Percentiles rank a stretch among this genome's conserved stretches.
Conservation (phyloP, 352 stramenopile genomes). For the Pythium brachiatum region DNA sequence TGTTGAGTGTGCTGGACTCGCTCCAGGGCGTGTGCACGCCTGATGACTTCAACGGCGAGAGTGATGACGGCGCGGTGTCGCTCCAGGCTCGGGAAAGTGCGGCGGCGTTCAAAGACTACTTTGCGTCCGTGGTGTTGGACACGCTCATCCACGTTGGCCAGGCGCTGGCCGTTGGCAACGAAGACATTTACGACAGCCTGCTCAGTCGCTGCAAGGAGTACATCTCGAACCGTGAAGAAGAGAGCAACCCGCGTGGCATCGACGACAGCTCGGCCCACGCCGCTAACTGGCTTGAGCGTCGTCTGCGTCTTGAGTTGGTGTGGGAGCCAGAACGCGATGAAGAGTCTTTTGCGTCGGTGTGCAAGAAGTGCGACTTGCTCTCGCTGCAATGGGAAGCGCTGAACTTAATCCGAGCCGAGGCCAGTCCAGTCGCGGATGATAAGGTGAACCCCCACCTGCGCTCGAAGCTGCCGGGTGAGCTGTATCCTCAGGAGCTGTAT, state of each 20-base stretch:
- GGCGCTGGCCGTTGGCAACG: constrained; percentile 34
- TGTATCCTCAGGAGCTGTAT: constrained; percentile 61
- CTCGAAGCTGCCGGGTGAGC: constrained; percentile 50
- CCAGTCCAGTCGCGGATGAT: constrained; percentile 11
- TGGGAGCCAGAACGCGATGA: constrained; percentile 63
- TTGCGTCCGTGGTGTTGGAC: constrained; percentile 67
- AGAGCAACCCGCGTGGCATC: constrained; percentile 51
- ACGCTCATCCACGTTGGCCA: constrained; percentile 63
- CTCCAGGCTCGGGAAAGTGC: constrained; percentile 46
- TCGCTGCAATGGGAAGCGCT: constrained; percentile 61
- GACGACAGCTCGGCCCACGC: constrained; percentile 22
- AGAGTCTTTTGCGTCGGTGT: constrained; percentile 43
- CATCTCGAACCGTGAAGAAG: constrained; percentile 56
- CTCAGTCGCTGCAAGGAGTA: constrained; percentile 73
- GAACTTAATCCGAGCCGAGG: constrained; percentile 35
- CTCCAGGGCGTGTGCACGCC: constrained; percentile 63
- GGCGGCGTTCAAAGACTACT: constrained; percentile 76
- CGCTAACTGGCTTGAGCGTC: constrained; percentile 67
- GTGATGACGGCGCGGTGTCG: constrained; percentile 29
- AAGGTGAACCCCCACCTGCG: constrained; percentile 35
- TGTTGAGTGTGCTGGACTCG: constrained; percentile 58
- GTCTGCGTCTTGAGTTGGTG: constrained; percentile 63
- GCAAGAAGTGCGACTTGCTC: constrained; percentile 59
- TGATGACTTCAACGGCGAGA: constrained; percentile 53
- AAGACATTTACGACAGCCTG: constrained; percentile 69